Percentiles rank a stretch among this genome's conserved stretches.
Conservation (phyloP, 257 asterid species). For the Lycium ferocissimum region DNA sequence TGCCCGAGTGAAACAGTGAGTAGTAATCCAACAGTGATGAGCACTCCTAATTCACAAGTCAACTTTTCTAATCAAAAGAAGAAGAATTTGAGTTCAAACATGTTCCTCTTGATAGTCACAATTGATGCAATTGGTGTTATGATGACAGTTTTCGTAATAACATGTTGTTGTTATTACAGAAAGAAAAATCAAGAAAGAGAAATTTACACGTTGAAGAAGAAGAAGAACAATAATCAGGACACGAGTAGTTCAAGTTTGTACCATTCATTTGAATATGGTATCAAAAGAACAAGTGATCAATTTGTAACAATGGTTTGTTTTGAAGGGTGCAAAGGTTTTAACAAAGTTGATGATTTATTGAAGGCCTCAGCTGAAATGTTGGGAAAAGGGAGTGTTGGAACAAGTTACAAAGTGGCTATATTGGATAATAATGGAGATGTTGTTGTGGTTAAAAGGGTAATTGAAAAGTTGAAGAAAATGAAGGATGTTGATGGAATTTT, state of each 20-base stretch:
- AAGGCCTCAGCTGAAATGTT: conserved; percentile 56
- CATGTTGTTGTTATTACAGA: conserved; percentile 40
- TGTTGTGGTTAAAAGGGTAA: conserved; percentile 47
- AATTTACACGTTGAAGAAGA: not conserved
- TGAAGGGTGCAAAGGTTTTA: conserved; percentile 48
- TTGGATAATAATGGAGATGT: conserved; percentile 39
- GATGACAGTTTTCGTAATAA: conserved; percentile 29
- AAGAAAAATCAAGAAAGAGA: conserved; percentile 14
- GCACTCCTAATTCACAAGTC: conserved; percentile 30
- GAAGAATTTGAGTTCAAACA: conserved; percentile 27
- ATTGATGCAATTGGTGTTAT: conserved; percentile 37
- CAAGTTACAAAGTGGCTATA: conserved; percentile 47
- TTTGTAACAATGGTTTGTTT: conserved; percentile 42
- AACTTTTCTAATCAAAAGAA: conserved; percentile 32
- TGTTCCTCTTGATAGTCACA: conserved; percentile 37
- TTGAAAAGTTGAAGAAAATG: conserved; percentile 36
- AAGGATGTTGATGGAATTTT: conserved; percentile 43
- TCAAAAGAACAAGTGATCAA: not conserved
- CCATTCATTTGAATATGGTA: conserved; percentile 29
- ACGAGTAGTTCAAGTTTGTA: conserved; percentile 21
- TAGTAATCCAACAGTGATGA: conserved; percentile 26
- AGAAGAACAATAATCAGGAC: not conserved
- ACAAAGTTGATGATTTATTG: conserved; percentile 45
- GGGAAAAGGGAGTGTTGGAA: conserved; percentile 52
- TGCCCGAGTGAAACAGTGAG: conserved; percentile 27